phyloP scores from a whole-genome alignment of 441 rosid genomes.

The Arabidopsis hybrid region DNA sequence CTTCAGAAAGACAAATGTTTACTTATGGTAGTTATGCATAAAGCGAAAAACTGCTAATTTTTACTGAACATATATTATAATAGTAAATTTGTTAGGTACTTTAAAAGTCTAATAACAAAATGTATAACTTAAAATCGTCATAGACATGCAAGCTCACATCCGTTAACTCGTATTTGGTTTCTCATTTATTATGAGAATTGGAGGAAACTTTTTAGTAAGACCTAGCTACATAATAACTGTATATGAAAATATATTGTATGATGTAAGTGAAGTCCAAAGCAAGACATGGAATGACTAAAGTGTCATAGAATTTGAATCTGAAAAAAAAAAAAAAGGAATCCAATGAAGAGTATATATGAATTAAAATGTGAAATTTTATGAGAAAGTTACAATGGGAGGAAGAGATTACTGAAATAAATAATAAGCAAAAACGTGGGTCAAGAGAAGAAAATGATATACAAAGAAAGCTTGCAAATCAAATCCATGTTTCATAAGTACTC shows the following conservation, averaged over 20 bases:
- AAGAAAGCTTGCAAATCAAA: conserved; percentile 40
- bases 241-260: conserved; percentile 1
- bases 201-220: neutral
- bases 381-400: conserved; percentile 9
- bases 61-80: neutral
- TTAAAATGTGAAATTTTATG: neutral
- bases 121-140: neutral
- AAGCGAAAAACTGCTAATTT: neutral
- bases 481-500: conserved; percentile 46
- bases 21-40: neutral
- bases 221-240: neutral
- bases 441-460: conserved; percentile 15
- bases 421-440: conserved; percentile 31
- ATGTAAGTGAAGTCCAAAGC: conserved; percentile 14
- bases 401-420: conserved; percentile 21
- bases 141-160: conserved; percentile 13
- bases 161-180: neutral
- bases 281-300: conserved; percentile 17
- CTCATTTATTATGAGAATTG: neutral
- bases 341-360: conserved; percentile 16
- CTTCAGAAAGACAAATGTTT: no score
- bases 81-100: neutral
- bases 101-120: neutral
- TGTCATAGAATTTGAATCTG: neutral
- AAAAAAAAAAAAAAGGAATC: conserved; percentile 8